Conservation (phyloP, 495 filamentous ascomycete genomes). For the Penicillium salamii region DNA sequence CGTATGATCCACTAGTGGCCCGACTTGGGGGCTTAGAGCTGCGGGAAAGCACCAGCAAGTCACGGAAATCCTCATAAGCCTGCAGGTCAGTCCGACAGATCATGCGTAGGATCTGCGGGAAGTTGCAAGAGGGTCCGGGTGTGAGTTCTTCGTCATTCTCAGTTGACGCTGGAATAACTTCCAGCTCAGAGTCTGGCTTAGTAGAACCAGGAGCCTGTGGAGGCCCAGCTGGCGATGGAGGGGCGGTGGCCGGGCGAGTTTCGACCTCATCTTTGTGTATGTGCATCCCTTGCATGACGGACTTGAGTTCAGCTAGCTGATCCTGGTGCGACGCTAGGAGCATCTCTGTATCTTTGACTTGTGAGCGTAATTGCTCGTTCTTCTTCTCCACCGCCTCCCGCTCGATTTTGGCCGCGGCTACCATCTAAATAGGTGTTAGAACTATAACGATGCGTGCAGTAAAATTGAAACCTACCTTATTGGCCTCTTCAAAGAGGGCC, state of each 20-base stretch:
- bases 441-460: slow-evolving; percentile 1
- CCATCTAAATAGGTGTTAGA: slow-evolving; percentile 66
- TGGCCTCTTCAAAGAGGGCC: slow-evolving; percentile 92
- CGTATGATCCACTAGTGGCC: slow-evolving; percentile 67
- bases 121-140: slow-evolving; percentile 80
- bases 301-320: slow-evolving; percentile 86
- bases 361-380: slow-evolving; percentile 74
- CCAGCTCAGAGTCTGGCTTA: slow-evolving; percentile 22
- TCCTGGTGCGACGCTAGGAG: slow-evolving; percentile 88
- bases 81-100: slow-evolving; percentile 78
- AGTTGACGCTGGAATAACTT: slow-evolving; percentile 9
- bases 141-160: slow-evolving; percentile 52
- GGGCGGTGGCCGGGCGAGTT: slow-evolving; percentile 59
- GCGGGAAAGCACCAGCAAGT: slow-evolving; percentile 68
- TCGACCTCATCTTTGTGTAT: slow-evolving; percentile 67
- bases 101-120: slow-evolving; percentile 76
- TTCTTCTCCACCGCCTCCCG: slow-evolving; percentile 71
- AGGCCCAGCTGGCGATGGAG: slow-evolving; percentile 58
- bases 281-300: slow-evolving; percentile 86
- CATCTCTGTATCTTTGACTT: slow-evolving; percentile 80
- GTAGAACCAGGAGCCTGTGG: slow-evolving; percentile 16
- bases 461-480: slow-evolving; percentile 54
- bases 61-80: slow-evolving; percentile 81
- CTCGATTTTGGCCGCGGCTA: slow-evolving; percentile 72
- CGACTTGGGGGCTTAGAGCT: slow-evolving; percentile 57